Evolutionary conservation across 345 rosid genomes (phyloP), one percentile per base, ranked within the genome.

Genomic region (Ceriops zippeliana): DNA sequence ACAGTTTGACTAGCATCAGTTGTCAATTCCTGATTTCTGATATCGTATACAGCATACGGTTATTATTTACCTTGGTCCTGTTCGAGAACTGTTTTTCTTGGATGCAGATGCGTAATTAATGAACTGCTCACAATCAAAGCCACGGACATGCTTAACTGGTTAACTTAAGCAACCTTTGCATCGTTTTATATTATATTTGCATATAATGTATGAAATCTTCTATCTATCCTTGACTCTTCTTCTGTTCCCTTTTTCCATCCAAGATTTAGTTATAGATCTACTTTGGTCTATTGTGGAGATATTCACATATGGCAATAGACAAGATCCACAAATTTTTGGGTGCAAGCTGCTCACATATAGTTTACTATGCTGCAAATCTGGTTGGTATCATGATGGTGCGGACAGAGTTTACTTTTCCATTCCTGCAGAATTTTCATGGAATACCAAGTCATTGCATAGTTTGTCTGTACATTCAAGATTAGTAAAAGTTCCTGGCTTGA

Each of bases 241-340:
- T 65, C 38, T 53, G 65, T 42, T 24, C 17, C 8, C 54, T 37
- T 73, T 58, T 73, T 31, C 8, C 13, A 10, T 67, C 27, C 79
- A 85, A 88, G 85, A 85, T 47, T 57, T 75, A 65, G 83, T 81
- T 35, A 66, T 85, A 47, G 89, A 87, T 72, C 74, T 85, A 16
- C 78, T 86, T 49, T 89, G 86, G 68, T 82, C 90, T 58, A 78
- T 85, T 7, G 87, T 85, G 61, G 93, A 86, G 82, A 84, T 83
- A 37, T 89, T 85, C 69, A 83, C 88, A 20, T 88, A 86, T 49
- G 87, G 88, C 6, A 85, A 86, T 75, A 86, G 78, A 63, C 86
- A 85, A 69, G 86, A 85, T 75, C 86, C 89, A 2, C 30, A 69
- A 58, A 82, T 88, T 71, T 85, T 88, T 35, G 86, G 85, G 89